Percentiles rank a stretch among this genome's conserved stretches.
Evolutionary conservation across 2,329 filamentous ascomycete species (phyloP).

Genomic region (Neocatenulostroma microsporum): DNA sequence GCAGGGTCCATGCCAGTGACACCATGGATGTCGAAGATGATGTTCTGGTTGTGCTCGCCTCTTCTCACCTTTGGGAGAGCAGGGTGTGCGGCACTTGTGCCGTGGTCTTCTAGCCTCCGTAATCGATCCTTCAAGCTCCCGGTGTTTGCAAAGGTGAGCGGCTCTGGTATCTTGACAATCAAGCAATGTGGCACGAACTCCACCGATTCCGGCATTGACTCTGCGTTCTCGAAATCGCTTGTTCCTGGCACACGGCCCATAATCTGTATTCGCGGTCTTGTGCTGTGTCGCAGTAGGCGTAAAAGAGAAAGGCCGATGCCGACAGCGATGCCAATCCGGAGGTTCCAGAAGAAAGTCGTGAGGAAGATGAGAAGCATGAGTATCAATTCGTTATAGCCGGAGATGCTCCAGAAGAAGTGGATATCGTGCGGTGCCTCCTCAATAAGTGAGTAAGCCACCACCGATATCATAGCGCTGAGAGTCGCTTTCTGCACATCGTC

Average conservation of each 20-base stretch:
- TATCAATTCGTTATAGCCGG: conserved; percentile 74
- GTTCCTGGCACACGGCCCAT: conserved; percentile 81
- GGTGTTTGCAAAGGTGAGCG: conserved; percentile 93
- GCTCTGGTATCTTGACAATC: conserved; percentile 96
- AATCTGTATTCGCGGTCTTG: conserved; percentile 90
- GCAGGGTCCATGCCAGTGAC: conserved; percentile 91
- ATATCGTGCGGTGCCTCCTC: conserved; percentile 94
- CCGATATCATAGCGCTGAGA: conserved; percentile 85
- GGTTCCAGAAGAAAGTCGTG: conserved; percentile 88
- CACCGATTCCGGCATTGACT: conserved; percentile 45
- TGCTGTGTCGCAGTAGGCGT: conserved; percentile 82
- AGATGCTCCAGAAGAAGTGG: conserved; percentile 76
- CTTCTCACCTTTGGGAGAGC: conserved; percentile 71
- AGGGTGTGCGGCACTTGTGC: conserved; percentile 76
- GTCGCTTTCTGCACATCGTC: conserved; percentile 67
- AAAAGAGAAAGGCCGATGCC: conserved; percentile 87
- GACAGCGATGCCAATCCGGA: conserved; percentile 86
- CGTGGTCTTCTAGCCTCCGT: conserved; percentile 77
- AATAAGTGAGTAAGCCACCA: conserved; percentile 87
- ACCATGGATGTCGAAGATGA: conserved; percentile 98
- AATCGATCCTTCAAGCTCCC: conserved; percentile 77
- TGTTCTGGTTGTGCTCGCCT: conserved; percentile 76
- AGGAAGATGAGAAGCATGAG: conserved; percentile 88
- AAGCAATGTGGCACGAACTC: conserved; percentile 89
- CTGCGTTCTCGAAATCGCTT: conserved; percentile 73